Evolutionary conservation across 78 protist genomes (phyloP).

Genomic region (Protostelium mycophagum): DNA sequence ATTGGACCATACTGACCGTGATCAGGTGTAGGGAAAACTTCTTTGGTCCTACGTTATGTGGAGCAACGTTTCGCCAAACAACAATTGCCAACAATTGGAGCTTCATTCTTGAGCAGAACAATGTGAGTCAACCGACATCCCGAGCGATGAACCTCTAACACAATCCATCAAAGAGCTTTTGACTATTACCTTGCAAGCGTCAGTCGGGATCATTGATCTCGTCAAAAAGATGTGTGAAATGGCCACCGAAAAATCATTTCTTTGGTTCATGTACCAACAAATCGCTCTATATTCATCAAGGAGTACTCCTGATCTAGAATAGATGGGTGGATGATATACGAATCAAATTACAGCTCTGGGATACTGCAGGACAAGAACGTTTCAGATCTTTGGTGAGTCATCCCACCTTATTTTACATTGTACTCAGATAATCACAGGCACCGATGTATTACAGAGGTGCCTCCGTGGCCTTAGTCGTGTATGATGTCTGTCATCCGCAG

Average conservation of each 20-base stretch:
- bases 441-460: not conserved
- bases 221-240: no score
- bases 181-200: no score
- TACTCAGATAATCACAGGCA: not conserved
- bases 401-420: not conserved
- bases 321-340: not conserved
- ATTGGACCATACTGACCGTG: not conserved
- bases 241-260: no score
- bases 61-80: not conserved
- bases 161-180: no score
- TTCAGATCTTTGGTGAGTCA: not conserved
- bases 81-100: not conserved
- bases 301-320: no score
- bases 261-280: no score
- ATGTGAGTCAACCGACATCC: not conserved
- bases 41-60: not conserved
- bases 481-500: not conserved
- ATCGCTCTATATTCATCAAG: no score
- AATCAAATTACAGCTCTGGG: not conserved
- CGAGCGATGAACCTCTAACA: not conserved
- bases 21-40: not conserved
- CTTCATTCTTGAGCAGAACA: not conserved
- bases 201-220: no score
- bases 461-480: not conserved
- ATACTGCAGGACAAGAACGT: not conserved